Conservation (phyloP, 129 eudicot species). For the Helichrysum umbraculigerum region DNA sequence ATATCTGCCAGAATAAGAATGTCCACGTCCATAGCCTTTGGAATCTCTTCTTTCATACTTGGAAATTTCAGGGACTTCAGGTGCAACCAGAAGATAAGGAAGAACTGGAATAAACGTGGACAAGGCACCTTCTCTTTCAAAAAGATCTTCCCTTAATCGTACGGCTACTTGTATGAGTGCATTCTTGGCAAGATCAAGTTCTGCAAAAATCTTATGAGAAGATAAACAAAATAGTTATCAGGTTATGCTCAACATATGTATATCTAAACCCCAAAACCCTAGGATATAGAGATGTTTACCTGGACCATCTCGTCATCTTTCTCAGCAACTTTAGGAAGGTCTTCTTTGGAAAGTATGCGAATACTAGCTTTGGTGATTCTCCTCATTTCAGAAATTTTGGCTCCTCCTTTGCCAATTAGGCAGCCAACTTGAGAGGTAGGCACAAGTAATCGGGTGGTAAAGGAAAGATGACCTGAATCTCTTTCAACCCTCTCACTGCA, state of each 20-base stretch:
- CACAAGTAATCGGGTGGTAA: conserved; percentile 69
- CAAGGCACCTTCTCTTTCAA: conserved; percentile 74
- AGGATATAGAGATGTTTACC: conserved; percentile 37
- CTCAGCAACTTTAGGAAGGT: conserved; percentile 77
- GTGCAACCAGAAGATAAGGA: conserved; percentile 66
- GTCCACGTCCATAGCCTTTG: conserved; percentile 52
- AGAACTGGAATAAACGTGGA: conserved; percentile 71
- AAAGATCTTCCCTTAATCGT: conserved; percentile 70
- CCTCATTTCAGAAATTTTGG: conserved; percentile 79
- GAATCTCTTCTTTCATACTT: conserved; percentile 66
- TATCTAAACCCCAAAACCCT: neutral
- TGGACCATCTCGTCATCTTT: conserved; percentile 87
- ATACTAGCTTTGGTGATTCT: conserved; percentile 69
- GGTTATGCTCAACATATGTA: neutral
- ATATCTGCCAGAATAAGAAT: conserved; percentile 32
- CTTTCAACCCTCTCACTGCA: conserved; percentile 92
- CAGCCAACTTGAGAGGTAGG: conserved; percentile 75
- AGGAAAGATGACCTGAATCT: conserved; percentile 75
- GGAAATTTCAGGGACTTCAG: conserved; percentile 40
- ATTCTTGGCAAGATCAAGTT: conserved; percentile 61
- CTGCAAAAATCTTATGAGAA: conserved; percentile 66
- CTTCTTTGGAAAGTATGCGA: conserved; percentile 71
- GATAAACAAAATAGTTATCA: conserved; percentile 4
- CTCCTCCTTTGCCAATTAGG: conserved; percentile 84
- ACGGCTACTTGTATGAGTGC: conserved; percentile 78